These are phyloP conservation scores for Trichosporon coremiiforme DNA, from an alignment of 1,284 basidiomycete genomes.

Conservation along the genomic window DNA sequence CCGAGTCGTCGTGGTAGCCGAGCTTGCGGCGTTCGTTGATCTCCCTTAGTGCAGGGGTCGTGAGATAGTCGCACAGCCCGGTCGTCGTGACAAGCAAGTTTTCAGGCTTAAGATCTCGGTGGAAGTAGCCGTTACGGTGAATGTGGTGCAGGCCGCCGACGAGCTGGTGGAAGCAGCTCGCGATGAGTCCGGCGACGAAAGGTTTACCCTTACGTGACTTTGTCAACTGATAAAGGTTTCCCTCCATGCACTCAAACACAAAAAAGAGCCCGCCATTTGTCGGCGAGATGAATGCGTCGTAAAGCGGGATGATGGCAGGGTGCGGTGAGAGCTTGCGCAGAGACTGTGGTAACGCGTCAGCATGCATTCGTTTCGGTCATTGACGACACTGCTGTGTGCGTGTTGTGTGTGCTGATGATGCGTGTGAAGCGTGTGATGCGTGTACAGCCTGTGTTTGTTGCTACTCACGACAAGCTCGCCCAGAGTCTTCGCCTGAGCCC, in stretches of 20 bases:
- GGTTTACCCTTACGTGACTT: slow-evolving; percentile 92
- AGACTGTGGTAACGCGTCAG: slow-evolving; percentile 64
- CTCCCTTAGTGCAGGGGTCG: slow-evolving; percentile 52
- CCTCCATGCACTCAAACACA: slow-evolving; percentile 99
- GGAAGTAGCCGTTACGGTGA: slow-evolving; percentile 91
- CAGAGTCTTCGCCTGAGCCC: slow-evolving; percentile 92
- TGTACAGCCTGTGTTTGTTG: not conserved
- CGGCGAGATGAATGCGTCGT: slow-evolving; percentile 97
- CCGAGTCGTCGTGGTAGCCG: slow-evolving; percentile 9
- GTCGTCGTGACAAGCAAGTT: slow-evolving; percentile 99
- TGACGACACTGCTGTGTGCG: no score
- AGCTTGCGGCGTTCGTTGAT: slow-evolving; percentile 40
- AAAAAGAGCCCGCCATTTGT: slow-evolving; percentile 95
- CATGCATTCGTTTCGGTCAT: slow-evolving; percentile 2
- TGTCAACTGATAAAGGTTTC: slow-evolving; percentile 98
- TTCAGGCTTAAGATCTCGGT: slow-evolving; percentile 99
- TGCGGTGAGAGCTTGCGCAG: slow-evolving; percentile 91
- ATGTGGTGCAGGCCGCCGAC: slow-evolving; percentile 89
- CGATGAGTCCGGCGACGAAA: slow-evolving; percentile 90
- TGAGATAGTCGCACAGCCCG: slow-evolving; percentile 88
- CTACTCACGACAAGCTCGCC: slow-evolving; percentile 87
- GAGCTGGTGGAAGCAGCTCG: slow-evolving; percentile 93
- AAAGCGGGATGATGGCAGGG: slow-evolving; percentile 96
- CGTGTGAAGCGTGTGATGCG: not conserved
- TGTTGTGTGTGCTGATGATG: no score